A percentile compares a stretch with the other conserved stretches of the same genome.
phyloP scores from a whole-genome alignment of 2,329 filamentous ascomycete genomes.

The Eutypella sp. region DNA sequence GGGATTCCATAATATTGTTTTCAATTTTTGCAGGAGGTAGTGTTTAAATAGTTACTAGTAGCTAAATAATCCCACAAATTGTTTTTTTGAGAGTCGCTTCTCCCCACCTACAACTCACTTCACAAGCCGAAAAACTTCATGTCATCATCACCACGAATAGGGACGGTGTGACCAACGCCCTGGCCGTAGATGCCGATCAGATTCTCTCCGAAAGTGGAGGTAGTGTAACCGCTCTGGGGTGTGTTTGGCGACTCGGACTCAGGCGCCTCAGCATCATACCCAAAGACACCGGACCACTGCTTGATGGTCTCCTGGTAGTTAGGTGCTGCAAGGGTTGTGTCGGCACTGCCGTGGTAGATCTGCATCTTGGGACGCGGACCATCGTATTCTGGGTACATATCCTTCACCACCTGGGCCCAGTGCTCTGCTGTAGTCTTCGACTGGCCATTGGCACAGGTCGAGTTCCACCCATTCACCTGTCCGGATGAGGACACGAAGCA shows the following conservation, averaged over 20 bases:
- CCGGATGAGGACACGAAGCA: conserved; percentile 38
- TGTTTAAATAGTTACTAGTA: background rate
- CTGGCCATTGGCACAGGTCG: conserved; percentile 44
- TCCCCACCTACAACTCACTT: background rate
- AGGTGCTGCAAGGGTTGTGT: conserved; percentile 9
- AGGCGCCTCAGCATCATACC: conserved; percentile 10
- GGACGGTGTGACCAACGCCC: conserved; percentile 8
- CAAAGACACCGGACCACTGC: conserved; percentile 32
- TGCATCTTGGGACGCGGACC: conserved; percentile 27
- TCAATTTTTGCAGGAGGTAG: background rate
- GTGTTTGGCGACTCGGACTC: conserved; percentile 1
- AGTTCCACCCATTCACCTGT: conserved; percentile 43
- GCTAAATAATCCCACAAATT: background rate
- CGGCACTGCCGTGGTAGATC: conserved; percentile 29
- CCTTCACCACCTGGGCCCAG: conserved; percentile 43
- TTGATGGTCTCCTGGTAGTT: conserved; percentile 23
- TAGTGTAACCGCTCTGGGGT: conserved; percentile 8
- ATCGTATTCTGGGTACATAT: conserved; percentile 31
- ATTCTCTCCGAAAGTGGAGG: conserved; percentile 9
- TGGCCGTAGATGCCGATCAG: conserved; percentile 7
- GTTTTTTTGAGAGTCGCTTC: background rate
- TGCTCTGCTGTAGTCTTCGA: conserved; percentile 36
- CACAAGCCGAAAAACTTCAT: conserved; percentile 10
- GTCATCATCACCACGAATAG: conserved; percentile 9
- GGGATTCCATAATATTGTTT: background rate